Evolutionary conservation across 2,329 filamentous ascomycete genomes (phyloP).

Genomic region (Didymosphaeria variabile): DNA sequence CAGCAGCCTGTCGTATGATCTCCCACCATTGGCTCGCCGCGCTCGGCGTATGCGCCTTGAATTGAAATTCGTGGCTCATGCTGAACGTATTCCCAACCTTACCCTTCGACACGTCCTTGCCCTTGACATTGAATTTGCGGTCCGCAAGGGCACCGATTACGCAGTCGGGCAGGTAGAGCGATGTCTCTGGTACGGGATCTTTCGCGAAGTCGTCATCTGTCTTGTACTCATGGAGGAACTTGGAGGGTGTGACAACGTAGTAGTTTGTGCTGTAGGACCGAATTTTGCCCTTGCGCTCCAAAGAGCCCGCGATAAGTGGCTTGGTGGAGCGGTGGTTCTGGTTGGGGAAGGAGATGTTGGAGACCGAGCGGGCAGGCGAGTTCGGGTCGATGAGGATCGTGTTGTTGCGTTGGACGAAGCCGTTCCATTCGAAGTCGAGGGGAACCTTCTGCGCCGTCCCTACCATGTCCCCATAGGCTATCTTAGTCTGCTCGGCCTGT

Average conservation of each 20-base stretch:
- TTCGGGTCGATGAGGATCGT: slow-evolving; percentile 80
- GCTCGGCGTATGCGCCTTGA: slow-evolving; percentile 83
- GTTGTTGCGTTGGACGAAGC: slow-evolving; percentile 77
- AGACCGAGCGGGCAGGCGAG: slow-evolving; percentile 75
- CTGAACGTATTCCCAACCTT: slow-evolving; percentile 82
- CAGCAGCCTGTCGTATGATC: slow-evolving; percentile 71
- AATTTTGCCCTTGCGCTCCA: slow-evolving; percentile 91
- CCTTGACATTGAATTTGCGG: slow-evolving; percentile 92
- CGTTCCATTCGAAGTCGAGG: slow-evolving; percentile 89
- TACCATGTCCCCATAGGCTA: slow-evolving; percentile 85
- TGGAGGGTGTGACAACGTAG: slow-evolving; percentile 88
- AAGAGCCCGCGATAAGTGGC: slow-evolving; percentile 83
- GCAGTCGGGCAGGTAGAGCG: slow-evolving; percentile 92
- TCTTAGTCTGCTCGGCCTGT: slow-evolving; percentile 82
- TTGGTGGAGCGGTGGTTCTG: slow-evolving; percentile 82
- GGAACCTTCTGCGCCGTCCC: slow-evolving; percentile 79
- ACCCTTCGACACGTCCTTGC: slow-evolving; percentile 84
- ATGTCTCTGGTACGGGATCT: slow-evolving; percentile 85
- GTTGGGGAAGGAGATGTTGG: slow-evolving; percentile 84
- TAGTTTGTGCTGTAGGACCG: slow-evolving; percentile 81
- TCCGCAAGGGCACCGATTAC: slow-evolving; percentile 75
- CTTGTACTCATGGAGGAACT: slow-evolving; percentile 96
- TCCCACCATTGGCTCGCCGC: slow-evolving; percentile 89
- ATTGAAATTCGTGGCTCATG: slow-evolving; percentile 79
- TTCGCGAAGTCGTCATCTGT: slow-evolving; percentile 78